Evolutionary conservation across 441 rosid species (phyloP), one percentile per base, ranked within the genome.

Genomic region (Arabidopsis lyrata): DNA sequence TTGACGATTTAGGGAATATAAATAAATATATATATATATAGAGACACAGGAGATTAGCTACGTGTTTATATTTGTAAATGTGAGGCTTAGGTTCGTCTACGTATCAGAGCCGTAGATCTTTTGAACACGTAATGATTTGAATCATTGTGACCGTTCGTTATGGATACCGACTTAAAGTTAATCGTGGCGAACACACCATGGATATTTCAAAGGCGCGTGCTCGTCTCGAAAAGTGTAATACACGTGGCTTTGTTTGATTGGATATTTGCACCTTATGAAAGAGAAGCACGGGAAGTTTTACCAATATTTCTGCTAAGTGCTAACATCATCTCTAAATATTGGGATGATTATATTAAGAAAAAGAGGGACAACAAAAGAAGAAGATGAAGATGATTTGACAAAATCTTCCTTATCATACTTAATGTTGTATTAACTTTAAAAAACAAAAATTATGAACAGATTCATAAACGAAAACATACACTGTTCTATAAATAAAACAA

Each of bases 91-190:
- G 18, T 63, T 42, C 57, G 34, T 56, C 66, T 55, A 73, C 58
- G 22, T 65, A 18, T 63, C 44, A 72, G 29, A 72, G 65, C 77
- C 80, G 80, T 72, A 27, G 68, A 72, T 77, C 59, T 9, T 49
- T 59, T 24, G 73, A 8, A 52, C 52, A 50, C 27, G 59, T 32
- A 53, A 77, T 0, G n/a, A 0, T 54, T 41, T 2, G 27, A 39
- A 27, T 6, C 10, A 48, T 74, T 15, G 0, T 66, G 27, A 57
- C 61, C 62, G 73, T 66, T 63, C 54, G 31, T 58, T 38, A 27
- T 22, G 3, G 7, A 45, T 14, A 73, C 63, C 15, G 32, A 18
- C 13, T 52, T 31, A 9, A 3, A 24, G 22, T 14, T 49, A 27
- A 49, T 60, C 61, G 67, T 63, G 67, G 67, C 41, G 15, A 29